Evolutionary conservation across 1,284 basidiomycete genomes (phyloP).

Genomic region (Neonothopanus nambi): DNA sequence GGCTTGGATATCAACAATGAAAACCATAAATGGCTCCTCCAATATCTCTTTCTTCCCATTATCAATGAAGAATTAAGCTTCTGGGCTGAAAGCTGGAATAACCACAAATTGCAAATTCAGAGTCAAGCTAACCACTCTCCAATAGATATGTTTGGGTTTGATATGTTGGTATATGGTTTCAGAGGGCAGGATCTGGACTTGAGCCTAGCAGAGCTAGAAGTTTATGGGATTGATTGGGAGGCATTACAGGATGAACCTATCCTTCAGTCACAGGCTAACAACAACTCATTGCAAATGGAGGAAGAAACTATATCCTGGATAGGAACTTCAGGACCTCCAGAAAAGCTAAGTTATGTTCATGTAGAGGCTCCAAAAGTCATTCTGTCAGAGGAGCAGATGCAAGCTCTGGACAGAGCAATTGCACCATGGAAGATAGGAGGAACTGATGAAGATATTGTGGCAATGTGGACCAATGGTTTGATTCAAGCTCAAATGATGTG

Average conservation of each 20-base stretch:
- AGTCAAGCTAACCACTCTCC: background rate
- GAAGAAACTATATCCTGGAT: no score
- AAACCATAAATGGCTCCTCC: slow-evolving; percentile 8
- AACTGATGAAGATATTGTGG: no score
- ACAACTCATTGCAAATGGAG: no score
- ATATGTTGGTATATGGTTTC: slow-evolving; percentile 7
- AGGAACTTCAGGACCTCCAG: no score
- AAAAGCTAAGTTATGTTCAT: no score
- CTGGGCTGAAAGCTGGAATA: background rate
- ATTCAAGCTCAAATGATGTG: no score
- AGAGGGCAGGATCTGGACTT: background rate
- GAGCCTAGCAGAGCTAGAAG: slow-evolving; percentile 12
- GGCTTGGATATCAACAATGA: background rate
- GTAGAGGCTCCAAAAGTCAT: no score
- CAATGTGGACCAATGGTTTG: no score
- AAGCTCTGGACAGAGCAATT: no score
- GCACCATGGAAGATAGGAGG: no score
- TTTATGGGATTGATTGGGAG: slow-evolving; percentile 23
- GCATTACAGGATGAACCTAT: slow-evolving; percentile 14
- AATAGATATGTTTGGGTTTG: slow-evolving; percentile 9
- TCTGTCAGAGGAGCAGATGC: no score
- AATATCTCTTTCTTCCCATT: slow-evolving; percentile 3
- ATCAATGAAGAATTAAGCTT: slow-evolving; percentile 1
- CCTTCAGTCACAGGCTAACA: background rate
- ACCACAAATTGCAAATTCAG: background rate